These are phyloP conservation scores for Eimeria maxima DNA, from an alignment of 169 alveolate species.

Conservation along the genomic window DNA sequence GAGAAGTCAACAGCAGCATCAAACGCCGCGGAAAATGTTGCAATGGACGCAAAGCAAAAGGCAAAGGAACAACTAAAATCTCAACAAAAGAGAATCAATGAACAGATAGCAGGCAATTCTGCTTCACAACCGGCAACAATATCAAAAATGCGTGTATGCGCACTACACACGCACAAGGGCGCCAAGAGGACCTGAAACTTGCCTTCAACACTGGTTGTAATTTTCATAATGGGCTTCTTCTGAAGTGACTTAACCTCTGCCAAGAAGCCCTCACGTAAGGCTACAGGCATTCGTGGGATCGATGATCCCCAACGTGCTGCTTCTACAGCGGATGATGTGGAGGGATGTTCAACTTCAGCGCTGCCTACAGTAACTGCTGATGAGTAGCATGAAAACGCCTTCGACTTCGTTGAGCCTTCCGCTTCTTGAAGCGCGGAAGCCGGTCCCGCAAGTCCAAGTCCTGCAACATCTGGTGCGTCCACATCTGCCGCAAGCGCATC, in stretches of 20 bases:
- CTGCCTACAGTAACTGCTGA: background rate
- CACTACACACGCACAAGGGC: background rate
- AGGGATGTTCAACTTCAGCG: background rate
- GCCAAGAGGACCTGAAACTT: background rate
- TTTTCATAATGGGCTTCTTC: constrained; percentile 59
- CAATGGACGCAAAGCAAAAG: background rate
- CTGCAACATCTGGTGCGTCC: background rate
- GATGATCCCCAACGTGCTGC: constrained; percentile 54
- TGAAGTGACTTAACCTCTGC: constrained; percentile 56
- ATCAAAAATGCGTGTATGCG: too few relatives aligned
- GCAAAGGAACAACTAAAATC: background rate
- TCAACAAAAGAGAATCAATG: background rate
- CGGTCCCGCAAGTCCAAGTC: background rate
- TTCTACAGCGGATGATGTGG: background rate
- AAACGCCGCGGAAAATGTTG: background rate
- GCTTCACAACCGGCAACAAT: background rate
- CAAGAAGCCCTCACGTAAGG: constrained; percentile 46
- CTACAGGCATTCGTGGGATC: constrained; percentile 61
- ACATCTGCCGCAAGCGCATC: background rate
- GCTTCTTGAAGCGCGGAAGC: background rate
- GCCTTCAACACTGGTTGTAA: constrained; percentile 69
- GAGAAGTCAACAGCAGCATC: background rate
- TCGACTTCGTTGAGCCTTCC: background rate
- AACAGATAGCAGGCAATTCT: background rate
- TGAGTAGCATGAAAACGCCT: background rate